Conservation (phyloP, 495 filamentous ascomycete species). For the Aspergillus affinis region DNA sequence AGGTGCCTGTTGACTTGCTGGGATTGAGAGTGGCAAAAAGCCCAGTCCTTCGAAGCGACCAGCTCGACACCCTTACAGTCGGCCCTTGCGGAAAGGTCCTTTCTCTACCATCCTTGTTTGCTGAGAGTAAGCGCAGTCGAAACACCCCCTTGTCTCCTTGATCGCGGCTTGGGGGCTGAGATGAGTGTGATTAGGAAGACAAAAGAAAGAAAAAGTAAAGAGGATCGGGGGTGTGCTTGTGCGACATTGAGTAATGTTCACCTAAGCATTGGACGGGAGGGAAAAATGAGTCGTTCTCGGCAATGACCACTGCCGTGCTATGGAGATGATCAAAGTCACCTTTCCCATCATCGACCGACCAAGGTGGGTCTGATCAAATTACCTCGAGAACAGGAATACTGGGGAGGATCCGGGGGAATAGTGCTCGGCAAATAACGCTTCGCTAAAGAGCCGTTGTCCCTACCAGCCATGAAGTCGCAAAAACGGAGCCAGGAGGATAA, state of each 20-base stretch:
- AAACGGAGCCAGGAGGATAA: slow-evolving; percentile 3
- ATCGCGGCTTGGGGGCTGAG: not conserved
- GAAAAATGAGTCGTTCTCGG: not conserved
- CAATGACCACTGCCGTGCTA: not conserved
- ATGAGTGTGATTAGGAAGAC: not conserved
- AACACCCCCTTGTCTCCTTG: not conserved
- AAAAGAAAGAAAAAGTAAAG: not conserved
- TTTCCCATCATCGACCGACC: not conserved
- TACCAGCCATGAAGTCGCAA: not conserved
- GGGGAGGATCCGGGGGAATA: not conserved
- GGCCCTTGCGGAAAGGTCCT: slow-evolving; percentile 1
- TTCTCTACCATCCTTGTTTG: not conserved
- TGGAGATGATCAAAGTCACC: not conserved
- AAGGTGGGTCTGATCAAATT: not conserved
- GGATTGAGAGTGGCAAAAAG: not conserved
- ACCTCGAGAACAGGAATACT: not conserved
- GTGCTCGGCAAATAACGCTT: not conserved
- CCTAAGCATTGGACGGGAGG: not conserved
- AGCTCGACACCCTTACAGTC: slow-evolving; percentile 1
- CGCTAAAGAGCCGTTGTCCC: not conserved
- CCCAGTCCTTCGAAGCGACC: not conserved
- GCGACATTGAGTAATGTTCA: not conserved
- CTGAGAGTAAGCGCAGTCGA: not conserved
- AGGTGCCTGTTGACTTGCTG: not conserved
- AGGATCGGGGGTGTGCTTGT: not conserved